Conservation (phyloP, 2,329 filamentous ascomycete genomes). For the Aspergillus sp. region DNA sequence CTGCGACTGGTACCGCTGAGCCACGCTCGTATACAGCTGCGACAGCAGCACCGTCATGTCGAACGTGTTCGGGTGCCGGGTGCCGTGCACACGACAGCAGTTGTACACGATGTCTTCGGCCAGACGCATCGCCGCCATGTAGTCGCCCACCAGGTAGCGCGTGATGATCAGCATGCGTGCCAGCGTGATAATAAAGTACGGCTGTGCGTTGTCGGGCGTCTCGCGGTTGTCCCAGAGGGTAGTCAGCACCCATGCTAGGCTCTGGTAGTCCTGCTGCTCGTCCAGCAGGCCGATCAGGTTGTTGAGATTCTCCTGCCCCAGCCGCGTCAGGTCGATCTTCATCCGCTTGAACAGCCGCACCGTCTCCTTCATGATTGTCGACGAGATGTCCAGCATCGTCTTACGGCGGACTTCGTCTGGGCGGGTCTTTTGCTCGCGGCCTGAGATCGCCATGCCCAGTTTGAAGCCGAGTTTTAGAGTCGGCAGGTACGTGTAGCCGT, state of each 20-base stretch:
- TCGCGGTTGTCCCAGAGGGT: conserved; percentile 46
- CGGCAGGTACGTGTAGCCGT: conserved; percentile 25
- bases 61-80: conserved; percentile 45
- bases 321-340: conserved; percentile 44
- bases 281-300: conserved; percentile 43
- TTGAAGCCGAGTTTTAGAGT: conserved; percentile 37
- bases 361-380: conserved; percentile 41
- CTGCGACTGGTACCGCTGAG: conserved; percentile 33
- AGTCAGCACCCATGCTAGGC: conserved; percentile 41
- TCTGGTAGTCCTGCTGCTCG: conserved; percentile 46
- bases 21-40: conserved; percentile 50
- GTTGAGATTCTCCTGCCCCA: conserved; percentile 41
- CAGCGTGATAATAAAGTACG: conserved; percentile 44
- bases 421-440: conserved; percentile 35
- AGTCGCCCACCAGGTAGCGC: conserved; percentile 48
- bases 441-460: conserved; percentile 32
- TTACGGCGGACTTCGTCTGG: conserved; percentile 33
- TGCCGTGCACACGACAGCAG: conserved; percentile 52
- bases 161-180: conserved; percentile 51
- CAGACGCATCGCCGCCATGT: conserved; percentile 45
- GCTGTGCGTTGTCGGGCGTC: conserved; percentile 36
- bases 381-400: conserved; percentile 40
- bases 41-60: conserved; percentile 51
- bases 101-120: conserved; percentile 57
- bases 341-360: conserved; percentile 38